Percentiles rank a stretch among this genome's conserved stretches.
Conservation (phyloP, 2,329 filamentous ascomycete genomes). For the Cordyceps militaris region DNA sequence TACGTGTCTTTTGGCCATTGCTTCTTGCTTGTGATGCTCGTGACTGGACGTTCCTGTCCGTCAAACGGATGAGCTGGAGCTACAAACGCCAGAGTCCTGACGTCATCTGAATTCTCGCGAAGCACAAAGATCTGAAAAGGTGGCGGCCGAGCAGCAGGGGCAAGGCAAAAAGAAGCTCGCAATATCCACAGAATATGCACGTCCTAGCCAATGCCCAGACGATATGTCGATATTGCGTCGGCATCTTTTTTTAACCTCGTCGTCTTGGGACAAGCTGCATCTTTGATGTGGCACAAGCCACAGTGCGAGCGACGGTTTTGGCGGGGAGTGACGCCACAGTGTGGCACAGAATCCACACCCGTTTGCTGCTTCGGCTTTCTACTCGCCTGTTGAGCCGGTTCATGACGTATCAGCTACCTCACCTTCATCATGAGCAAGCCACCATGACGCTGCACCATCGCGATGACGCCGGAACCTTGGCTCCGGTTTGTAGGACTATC, state of each 20-base stretch:
- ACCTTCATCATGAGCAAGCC: not conserved
- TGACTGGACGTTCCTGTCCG: constrained; percentile 6
- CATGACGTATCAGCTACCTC: constrained; percentile 12
- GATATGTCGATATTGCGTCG: not conserved
- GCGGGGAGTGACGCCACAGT: constrained; percentile 3
- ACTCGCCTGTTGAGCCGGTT: not conserved
- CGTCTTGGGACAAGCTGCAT: not conserved
- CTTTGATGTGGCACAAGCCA: not conserved
- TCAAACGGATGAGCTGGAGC: not conserved
- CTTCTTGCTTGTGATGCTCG: constrained; percentile 1
- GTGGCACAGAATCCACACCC: constrained; percentile 7
- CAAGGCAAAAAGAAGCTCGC: not conserved
- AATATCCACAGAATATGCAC: not conserved
- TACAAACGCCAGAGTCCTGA: not conserved
- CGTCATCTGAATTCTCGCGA: not conserved
- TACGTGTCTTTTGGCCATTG: not conserved
- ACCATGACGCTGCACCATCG: constrained; percentile 7
- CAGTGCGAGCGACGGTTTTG: not conserved
- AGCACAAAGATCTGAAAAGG: not conserved
- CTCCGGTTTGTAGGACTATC: not conserved
- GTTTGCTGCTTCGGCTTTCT: not conserved
- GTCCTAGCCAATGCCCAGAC: not conserved
- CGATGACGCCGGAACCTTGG: constrained; percentile 11
- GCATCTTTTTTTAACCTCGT: not conserved
- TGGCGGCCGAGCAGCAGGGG: not conserved